Evolutionary conservation across 495 filamentous ascomycete genomes (phyloP), one percentile per base, ranked within the genome.

Genomic region (Oleoguttula mirabilis): DNA sequence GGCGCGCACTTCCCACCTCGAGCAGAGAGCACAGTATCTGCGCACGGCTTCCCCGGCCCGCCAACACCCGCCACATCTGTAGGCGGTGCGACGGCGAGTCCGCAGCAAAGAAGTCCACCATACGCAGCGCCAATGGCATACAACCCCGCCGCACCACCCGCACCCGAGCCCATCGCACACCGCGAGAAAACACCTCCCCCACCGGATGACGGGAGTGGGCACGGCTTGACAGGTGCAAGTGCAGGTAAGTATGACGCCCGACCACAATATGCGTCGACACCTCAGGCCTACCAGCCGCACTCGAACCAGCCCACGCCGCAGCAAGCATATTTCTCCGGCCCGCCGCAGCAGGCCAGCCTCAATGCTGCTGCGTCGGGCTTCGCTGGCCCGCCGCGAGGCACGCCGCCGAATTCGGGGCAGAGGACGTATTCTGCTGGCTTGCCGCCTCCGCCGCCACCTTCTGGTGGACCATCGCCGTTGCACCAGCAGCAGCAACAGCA

Each of bases 161-260:
- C 84, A 1, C 82, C 87, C 3, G 87, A 94, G 55, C 76, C 76
- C 11, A 80, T 92, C 51, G 70, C 76, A 39, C 75, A 87, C 51
- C 76, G 87, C 35, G 86, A 94, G 63, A 90, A 93, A 67, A 94
- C 87, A 0, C 86, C 85, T 7, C 87, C 87, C 5, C 80, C 80
- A 22, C 70, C 72, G 11, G 82, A 88, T 52, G 82, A 78, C 22
- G 75, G 66, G 31, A 63, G 64, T 22, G 76, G 79, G 10, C 86
- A 84, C 25, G 84, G 83, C 2, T 66, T 93, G 8, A 24, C 14
- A 16, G 20, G 20, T n/a, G 70, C 71, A 35, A 75, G 75, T 16
- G 82, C 82, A 2, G 68, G 78, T 0, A 74, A 71, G 43, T 68
- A 75, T 35, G 85, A 90, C 30, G 45, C 41, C 10, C 34, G 20